Evolutionary conservation across 2,329 filamentous ascomycete species (phyloP).

Genomic region (Aspergillus niger): DNA sequence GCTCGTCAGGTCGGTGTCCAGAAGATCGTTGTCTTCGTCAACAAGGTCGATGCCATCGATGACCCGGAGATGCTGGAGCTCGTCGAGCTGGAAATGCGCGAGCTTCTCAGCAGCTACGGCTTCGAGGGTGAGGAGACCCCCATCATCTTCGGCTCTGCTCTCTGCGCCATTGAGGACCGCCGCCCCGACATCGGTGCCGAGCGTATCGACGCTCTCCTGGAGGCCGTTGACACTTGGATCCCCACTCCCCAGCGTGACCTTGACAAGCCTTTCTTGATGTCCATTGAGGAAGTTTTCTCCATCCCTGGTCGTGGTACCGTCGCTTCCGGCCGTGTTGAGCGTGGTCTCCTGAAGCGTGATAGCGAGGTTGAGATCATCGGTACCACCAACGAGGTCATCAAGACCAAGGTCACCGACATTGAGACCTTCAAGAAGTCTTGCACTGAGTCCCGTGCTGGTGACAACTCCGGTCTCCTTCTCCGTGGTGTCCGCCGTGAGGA

Average conservation of each 20-base stretch:
- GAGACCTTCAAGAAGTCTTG: conserved; percentile 99
- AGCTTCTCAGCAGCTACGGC: conserved; percentile 86
- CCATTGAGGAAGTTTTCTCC: conserved; percentile 89
- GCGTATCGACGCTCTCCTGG: conserved; percentile 90
- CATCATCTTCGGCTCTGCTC: conserved; percentile 93
- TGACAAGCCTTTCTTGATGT: conserved; percentile 99
- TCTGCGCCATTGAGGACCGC: conserved; percentile 88
- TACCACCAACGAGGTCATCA: conserved; percentile 78
- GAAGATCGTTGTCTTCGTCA: conserved; percentile 98
- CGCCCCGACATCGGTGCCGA: conserved; percentile 80
- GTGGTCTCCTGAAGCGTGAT: conserved; percentile 90
- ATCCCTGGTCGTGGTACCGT: conserved; percentile 94
- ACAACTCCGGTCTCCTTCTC: conserved; percentile 96
- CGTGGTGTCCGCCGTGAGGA: conserved; percentile 97
- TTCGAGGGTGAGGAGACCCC: conserved; percentile 98
- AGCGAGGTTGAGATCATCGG: conserved; percentile 92
- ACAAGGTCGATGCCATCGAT: conserved; percentile 97
- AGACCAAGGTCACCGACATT: conserved; percentile 99
- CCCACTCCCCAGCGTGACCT: conserved; percentile 90
- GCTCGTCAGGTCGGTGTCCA: conserved; percentile 98
- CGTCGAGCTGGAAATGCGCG: conserved; percentile 99
- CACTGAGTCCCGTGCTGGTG: conserved; percentile 91
- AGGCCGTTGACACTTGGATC: conserved; percentile 92
- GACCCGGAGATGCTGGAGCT: conserved; percentile 99
- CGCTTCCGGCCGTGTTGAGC: conserved; percentile 94